Conservation (phyloP, 2,329 filamentous ascomycete species). For the Fusarium circinatum region DNA sequence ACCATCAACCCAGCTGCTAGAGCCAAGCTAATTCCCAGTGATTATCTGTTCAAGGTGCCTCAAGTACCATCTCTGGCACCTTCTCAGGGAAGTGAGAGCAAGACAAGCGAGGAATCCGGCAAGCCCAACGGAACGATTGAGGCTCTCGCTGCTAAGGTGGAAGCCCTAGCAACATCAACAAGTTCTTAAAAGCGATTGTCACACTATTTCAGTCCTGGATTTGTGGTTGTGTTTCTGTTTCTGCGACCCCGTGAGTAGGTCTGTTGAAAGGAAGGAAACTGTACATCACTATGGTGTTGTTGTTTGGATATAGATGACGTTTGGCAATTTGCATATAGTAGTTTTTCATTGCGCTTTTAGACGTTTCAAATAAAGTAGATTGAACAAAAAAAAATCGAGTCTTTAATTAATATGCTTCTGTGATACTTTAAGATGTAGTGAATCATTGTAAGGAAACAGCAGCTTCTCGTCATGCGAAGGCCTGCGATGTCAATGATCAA, state of each 20-base stretch:
- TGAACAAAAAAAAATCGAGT: neutral
- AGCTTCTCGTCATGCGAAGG: neutral
- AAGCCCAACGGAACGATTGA: constrained; percentile 43
- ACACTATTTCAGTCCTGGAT: neutral
- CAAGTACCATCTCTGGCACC: constrained; percentile 58
- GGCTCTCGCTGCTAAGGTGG: constrained; percentile 49
- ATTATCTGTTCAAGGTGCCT: constrained; percentile 76
- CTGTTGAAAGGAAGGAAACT: neutral
- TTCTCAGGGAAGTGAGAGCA: constrained; percentile 41
- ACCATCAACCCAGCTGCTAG: constrained; percentile 82
- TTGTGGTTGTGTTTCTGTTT: neutral
- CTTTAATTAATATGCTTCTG: neutral
- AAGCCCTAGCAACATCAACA: constrained; percentile 45
- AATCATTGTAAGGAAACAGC: neutral
- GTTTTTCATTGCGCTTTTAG: neutral
- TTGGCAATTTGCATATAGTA: neutral
- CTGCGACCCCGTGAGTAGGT: constrained; percentile 1
- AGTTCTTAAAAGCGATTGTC: neutral
- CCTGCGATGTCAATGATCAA: neutral
- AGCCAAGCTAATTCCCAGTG: constrained; percentile 78
- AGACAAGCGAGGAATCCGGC: constrained; percentile 20
- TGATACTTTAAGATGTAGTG: neutral
- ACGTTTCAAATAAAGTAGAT: neutral
- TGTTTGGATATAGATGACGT: neutral
- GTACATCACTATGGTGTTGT: neutral